Percentiles rank a stretch among this genome's conserved stretches.
Conservation (phyloP, 2,329 filamentous ascomycete species). For the Colletotrichum tamarilloi region DNA sequence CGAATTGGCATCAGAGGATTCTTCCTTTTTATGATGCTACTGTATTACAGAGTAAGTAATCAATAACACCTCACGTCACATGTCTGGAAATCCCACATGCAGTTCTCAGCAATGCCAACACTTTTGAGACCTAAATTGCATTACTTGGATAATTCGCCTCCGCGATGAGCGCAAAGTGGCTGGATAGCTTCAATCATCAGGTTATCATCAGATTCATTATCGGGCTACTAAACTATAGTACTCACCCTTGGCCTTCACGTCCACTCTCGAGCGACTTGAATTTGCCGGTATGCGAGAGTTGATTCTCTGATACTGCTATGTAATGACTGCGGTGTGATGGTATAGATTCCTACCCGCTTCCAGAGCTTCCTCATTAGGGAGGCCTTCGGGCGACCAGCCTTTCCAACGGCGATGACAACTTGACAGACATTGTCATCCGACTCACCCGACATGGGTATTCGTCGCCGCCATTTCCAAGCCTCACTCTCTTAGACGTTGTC, state of each 20-base stretch:
- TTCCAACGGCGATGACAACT: neutral
- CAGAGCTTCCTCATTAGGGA: too few species aligned
- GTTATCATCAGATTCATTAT: neutral
- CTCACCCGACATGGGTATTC: neutral
- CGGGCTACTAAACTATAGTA: neutral
- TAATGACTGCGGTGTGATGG: too few species aligned
- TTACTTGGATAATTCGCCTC: neutral
- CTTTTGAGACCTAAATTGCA: neutral
- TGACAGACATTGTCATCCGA: neutral
- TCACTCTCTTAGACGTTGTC: conserved; percentile 1
- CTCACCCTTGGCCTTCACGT: too few species aligned
- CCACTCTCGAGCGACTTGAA: too few species aligned
- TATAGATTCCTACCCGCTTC: too few species aligned
- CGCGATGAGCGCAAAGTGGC: neutral
- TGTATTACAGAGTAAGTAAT: neutral
- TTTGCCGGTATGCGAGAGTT: too few species aligned
- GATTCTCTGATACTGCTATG: too few species aligned
- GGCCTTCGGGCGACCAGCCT: neutral
- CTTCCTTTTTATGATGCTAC: neutral
- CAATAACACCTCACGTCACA: neutral
- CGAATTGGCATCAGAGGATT: neutral
- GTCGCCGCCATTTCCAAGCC: neutral
- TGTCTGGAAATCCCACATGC: neutral
- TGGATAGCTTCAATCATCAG: neutral
- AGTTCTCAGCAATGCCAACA: neutral